phyloP scores from a whole-genome alignment of 371 early-diverging fungal genomes.

The Mortierella sp. region DNA sequence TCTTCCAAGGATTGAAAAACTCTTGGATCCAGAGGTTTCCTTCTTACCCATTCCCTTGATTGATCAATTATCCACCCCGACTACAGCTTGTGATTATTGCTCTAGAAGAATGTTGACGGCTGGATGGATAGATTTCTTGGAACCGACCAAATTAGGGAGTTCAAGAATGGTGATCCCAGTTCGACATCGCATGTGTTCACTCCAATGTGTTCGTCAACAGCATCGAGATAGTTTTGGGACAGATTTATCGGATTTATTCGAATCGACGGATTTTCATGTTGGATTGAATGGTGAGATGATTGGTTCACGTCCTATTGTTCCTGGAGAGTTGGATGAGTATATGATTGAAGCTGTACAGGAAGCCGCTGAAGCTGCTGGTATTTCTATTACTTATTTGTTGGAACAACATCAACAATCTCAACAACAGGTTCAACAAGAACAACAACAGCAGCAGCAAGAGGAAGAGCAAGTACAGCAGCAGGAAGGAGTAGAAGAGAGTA shows the following conservation, averaged over 20 bases:
- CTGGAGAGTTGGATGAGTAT: slow-evolving; percentile 44
- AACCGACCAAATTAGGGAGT: slow-evolving; percentile 43
- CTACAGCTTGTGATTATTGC: slow-evolving; percentile 45
- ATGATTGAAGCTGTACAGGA: slow-evolving; percentile 57
- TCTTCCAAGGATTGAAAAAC: slow-evolving; percentile 22
- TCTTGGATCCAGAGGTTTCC: slow-evolving; percentile 40
- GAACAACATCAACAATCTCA: slow-evolving; percentile 45
- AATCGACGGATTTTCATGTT: slow-evolving; percentile 44
- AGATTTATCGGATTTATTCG: slow-evolving; percentile 42
- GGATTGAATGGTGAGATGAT: slow-evolving; percentile 47
- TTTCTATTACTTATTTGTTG: slow-evolving; percentile 39
- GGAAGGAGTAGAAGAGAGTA: not conserved
- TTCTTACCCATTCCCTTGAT: slow-evolving; percentile 36
- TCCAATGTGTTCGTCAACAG: slow-evolving; percentile 42
- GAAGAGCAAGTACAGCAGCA: not conserved
- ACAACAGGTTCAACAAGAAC: slow-evolving; percentile 27
- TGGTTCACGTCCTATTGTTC: slow-evolving; percentile 43
- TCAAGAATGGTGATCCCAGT: slow-evolving; percentile 41
- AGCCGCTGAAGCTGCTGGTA: slow-evolving; percentile 46
- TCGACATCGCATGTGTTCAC: slow-evolving; percentile 52
- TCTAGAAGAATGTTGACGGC: slow-evolving; percentile 42
- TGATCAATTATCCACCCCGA: slow-evolving; percentile 25
- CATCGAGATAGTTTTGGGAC: slow-evolving; percentile 43
- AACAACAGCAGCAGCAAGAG: slow-evolving; percentile 9
- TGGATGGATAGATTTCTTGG: slow-evolving; percentile 52